These are phyloP conservation scores for Leccinum subgranulosum DNA, from an alignment of 768 basidiomycete species.

Conservation along the genomic window DNA sequence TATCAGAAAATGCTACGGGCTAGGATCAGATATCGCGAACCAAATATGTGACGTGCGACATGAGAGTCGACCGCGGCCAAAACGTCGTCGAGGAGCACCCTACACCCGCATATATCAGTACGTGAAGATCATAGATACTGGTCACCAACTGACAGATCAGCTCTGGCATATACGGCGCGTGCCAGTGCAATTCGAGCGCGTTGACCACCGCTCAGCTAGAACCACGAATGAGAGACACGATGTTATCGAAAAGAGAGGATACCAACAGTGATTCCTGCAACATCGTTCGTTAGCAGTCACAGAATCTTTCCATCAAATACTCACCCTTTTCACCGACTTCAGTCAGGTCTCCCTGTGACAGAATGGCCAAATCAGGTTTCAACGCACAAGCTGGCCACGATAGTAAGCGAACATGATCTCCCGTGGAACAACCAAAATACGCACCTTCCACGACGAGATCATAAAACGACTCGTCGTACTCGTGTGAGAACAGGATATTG, in stretches of 20 bases:
- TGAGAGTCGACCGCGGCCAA: constrained; percentile 85
- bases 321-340: constrained; percentile 84
- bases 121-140: not conserved
- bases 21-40: constrained; percentile 31
- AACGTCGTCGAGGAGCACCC: constrained; percentile 85
- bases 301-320: not conserved
- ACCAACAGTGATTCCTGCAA: constrained; percentile 55
- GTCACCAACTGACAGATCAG: constrained; percentile 63
- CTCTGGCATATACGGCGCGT: constrained; percentile 86
- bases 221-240: constrained; percentile 13
- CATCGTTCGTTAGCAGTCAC: not conserved
- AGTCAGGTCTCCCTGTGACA: constrained; percentile 80
- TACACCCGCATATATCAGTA: constrained; percentile 22
- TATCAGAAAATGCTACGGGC: not conserved
- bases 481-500: constrained; percentile 90
- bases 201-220: constrained; percentile 77
- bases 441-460: constrained; percentile 76
- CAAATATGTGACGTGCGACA: constrained; percentile 83
- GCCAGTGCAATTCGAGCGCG: constrained; percentile 82
- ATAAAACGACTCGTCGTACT: constrained; percentile 84
- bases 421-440: not conserved
- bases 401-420: not conserved
- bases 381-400: constrained; percentile 71
- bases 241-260: not conserved
- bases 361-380: constrained; percentile 69